phyloP scores from a whole-genome alignment of 2,329 filamentous ascomycete genomes.

The Cryphonectria nitschkei region DNA sequence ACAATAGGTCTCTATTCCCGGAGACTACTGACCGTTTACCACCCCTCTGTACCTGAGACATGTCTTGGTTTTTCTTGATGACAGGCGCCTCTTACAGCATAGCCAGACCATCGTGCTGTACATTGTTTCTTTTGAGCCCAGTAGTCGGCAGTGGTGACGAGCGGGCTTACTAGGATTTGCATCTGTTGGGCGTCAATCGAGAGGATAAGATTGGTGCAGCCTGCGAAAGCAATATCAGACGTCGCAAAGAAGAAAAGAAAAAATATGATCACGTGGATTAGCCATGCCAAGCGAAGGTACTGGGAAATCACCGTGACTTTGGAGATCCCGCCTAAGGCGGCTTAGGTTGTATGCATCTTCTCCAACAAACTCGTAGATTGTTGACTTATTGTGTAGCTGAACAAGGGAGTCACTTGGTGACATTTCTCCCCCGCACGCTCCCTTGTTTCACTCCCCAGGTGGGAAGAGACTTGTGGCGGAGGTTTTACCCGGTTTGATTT shows the following conservation, averaged over 20 bases:
- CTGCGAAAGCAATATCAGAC: not conserved
- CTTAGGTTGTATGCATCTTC: not conserved
- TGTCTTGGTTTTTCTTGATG: not conserved
- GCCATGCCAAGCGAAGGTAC: not conserved
- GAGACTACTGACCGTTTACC: not conserved
- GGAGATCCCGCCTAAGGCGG: not conserved
- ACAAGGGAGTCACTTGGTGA: not conserved
- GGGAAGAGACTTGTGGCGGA: not conserved
- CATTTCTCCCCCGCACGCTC: not conserved
- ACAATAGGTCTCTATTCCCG: not conserved
- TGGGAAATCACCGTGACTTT: not conserved
- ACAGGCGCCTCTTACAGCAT: not conserved
- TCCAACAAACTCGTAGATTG: not conserved
- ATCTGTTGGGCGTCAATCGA: not conserved
- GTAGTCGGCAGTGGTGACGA: too few relatives aligned
- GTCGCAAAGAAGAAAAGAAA: too few relatives aligned
- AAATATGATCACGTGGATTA: not conserved
- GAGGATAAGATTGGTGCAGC: not conserved
- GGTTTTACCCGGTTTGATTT: not conserved
- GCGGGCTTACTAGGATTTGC: too few relatives aligned
- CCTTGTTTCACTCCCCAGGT: not conserved
- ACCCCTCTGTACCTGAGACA: not conserved
- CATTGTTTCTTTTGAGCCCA: not conserved
- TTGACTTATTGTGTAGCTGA: not conserved
- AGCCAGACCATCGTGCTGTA: not conserved